Evolutionary conservation across 495 filamentous ascomycete genomes (phyloP), one percentile per base, ranked within the genome.

Genomic region (Xylaria palmicola): DNA sequence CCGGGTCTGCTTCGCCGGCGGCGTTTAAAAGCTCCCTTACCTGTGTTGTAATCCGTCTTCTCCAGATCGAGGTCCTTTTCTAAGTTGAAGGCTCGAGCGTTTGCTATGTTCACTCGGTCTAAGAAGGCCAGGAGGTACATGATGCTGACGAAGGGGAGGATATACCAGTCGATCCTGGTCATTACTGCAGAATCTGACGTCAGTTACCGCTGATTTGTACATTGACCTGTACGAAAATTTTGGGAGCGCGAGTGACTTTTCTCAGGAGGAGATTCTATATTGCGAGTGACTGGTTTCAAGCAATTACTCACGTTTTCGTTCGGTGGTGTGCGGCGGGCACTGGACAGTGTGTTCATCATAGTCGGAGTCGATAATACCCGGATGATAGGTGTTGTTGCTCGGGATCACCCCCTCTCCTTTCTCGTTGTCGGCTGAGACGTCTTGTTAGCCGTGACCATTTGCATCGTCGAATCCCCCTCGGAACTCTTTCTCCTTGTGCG

Each of bases 51-150:
- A 66, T 90, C 82, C 12, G 81, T 80, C 51, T 77, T 77, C 45
- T 69, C 37, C 20, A 96, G 80, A 17, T 79, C 39, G 12, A 94
- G 74, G 39, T 95, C 88, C 10, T 77, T 64, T 50, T 80, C 79
- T n/a, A 93, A 78, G 44, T 85, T 83, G 56, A 86, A 87, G 27
- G 83, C 67, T 17, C 73, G 73, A n/a, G 85, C 85, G 67, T 92
- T 91, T 64, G 82, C 84, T 65, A 87, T 88, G 65, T 91, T 92
- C 63, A 72, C 87, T 72, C 91, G 83, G 74, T 96, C 92, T 39
- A 97, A 74, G 72, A 97, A 97, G 49, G 92, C 92, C 29, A 96
- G 78, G 17, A 95, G 77, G 68, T 96, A 97, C 68, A 97, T 74
- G 34, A 96, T 77, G 68, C 87, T 90, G 44, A 97, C 75, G 64